These are phyloP conservation scores for Nakazawaea siamensis DNA, from an alignment of 805 yeast genomes.

Conservation along the genomic window DNA sequence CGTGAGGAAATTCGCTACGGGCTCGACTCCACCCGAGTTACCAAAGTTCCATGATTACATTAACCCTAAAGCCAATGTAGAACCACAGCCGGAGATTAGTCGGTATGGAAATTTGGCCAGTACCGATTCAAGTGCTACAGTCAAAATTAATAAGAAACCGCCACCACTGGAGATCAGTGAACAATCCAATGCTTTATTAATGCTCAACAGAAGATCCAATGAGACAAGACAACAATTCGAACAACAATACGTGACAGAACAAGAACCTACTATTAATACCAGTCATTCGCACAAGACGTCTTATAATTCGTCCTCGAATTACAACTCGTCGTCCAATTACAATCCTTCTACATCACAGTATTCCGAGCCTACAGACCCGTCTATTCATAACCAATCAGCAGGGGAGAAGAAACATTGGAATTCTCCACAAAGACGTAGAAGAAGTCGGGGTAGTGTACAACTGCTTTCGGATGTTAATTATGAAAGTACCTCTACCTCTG, in stretches of 20 bases:
- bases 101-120: not conserved
- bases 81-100: not conserved
- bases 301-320: conserved; percentile 19
- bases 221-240: conserved; percentile 23
- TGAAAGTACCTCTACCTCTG: not conserved
- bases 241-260: conserved; percentile 15
- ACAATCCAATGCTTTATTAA: conserved; percentile 17
- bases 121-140: conserved; percentile 14
- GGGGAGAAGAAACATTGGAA: conserved; percentile 25
- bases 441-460: conserved; percentile 14
- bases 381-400: conserved; percentile 14
- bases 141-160: conserved; percentile 15
- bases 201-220: conserved; percentile 18
- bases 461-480: conserved; percentile 7
- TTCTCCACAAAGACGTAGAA: conserved; percentile 31
- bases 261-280: conserved; percentile 11
- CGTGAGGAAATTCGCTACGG: conserved; percentile 52
- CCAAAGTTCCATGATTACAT: conserved; percentile 58
- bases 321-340: conserved; percentile 21
- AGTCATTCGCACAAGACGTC: conserved; percentile 17
- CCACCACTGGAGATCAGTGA: conserved; percentile 21
- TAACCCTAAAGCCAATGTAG: conserved; percentile 11
- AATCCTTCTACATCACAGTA: conserved; percentile 8
- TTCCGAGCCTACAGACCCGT: conserved; percentile 22
- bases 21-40: conserved; percentile 48